Evolutionary conservation across 768 basidiomycete species (phyloP).

Genomic region (Tricholoma bakamatsutake): DNA sequence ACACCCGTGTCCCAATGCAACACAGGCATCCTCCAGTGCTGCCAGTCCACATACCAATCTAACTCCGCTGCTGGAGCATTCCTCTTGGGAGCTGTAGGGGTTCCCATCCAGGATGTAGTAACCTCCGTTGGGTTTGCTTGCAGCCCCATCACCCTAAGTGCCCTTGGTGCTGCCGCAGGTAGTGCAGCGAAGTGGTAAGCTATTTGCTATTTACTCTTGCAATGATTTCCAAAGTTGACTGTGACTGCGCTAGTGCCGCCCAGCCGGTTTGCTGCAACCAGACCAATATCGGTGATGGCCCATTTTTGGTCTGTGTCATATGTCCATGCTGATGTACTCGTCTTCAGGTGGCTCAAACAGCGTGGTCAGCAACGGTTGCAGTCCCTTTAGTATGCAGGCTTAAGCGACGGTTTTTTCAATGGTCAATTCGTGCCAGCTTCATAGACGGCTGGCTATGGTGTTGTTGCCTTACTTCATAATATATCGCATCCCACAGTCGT

Average conservation of each 20-base stretch:
- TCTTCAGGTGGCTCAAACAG: not conserved
- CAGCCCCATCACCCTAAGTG: not conserved
- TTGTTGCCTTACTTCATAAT: no score
- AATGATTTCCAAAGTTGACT: not conserved
- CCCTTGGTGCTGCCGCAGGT: not conserved
- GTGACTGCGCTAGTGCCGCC: not conserved
- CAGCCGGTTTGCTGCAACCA: not conserved
- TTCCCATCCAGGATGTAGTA: not conserved
- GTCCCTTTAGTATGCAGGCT: not conserved
- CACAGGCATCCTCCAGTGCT: not conserved
- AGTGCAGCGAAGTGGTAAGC: not conserved
- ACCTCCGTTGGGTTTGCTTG: not conserved
- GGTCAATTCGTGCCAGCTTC: no score
- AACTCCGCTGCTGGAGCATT: not conserved
- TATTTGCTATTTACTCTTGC: no score
- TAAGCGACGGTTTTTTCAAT: no score
- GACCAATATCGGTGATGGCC: not conserved
- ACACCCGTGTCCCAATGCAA: not conserved
- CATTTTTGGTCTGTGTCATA: not conserved
- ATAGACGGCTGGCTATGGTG: no score
- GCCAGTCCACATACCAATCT: not conserved
- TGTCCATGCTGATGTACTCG: not conserved
- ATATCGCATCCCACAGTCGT: no score
- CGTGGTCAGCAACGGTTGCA: not conserved
- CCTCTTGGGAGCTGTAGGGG: not conserved